These are phyloP conservation scores for Micractinium sp. DNA, from an alignment of 139 green algal species.

Conservation along the genomic window DNA sequence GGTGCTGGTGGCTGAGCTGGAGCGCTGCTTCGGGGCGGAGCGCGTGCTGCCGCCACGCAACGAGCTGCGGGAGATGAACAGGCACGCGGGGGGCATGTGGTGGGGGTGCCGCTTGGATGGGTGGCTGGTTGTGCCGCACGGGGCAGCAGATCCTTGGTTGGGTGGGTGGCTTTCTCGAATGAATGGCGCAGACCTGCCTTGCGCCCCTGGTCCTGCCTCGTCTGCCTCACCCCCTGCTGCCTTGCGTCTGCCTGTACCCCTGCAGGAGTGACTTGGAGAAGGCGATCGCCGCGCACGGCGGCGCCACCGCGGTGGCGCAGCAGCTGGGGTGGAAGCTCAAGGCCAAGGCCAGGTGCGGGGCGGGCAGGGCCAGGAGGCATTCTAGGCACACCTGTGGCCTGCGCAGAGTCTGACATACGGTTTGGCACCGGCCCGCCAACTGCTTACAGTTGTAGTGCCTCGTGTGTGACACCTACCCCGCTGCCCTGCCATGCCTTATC, in stretches of 20 bases:
- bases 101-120: background rate
- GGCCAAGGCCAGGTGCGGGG: conserved; percentile 29
- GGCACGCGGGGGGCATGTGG: background rate
- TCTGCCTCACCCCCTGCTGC: background rate
- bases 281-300: conserved; percentile 64
- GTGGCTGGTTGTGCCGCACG: background rate
- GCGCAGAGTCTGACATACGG: no score
- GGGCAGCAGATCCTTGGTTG: background rate
- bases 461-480: background rate
- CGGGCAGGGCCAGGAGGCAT: background rate
- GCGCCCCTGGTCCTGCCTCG: background rate
- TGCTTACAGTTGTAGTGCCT: background rate
- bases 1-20: conserved; percentile 55
- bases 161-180: no score
- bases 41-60: conserved; percentile 45
- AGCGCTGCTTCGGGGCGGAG: conserved; percentile 46
- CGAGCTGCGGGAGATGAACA: conserved; percentile 45
- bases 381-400: no score
- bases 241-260: background rate
- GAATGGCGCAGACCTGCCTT: no score
- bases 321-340: conserved; percentile 57
- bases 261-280: conserved; percentile 59
- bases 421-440: background rate
- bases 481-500: background rate
- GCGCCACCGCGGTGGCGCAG: conserved; percentile 44